Conservation (phyloP, 139 green algal species). For the Coelastrella sp. region DNA sequence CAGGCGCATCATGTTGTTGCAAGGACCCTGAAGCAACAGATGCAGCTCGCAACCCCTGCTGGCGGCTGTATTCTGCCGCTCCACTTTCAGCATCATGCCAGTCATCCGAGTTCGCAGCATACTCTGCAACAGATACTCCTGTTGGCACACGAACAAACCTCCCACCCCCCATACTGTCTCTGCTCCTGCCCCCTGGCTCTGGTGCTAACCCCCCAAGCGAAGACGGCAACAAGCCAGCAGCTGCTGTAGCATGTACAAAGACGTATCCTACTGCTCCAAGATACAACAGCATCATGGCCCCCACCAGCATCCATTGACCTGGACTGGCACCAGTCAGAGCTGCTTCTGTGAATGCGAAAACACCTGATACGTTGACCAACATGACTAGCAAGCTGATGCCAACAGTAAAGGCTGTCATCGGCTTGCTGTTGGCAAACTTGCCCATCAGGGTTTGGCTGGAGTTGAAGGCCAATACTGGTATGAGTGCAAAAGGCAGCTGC, state of each 20-base stretch:
- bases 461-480: constrained; percentile 72
- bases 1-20: neutral
- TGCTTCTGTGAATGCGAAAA: constrained; percentile 28
- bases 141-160: neutral
- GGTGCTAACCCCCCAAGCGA: neutral
- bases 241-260: constrained; percentile 34
- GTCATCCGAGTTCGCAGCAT: no score
- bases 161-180: constrained; percentile 11
- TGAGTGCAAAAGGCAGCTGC: constrained; percentile 75
- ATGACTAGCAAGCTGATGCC: constrained; percentile 57
- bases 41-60: neutral
- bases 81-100: no score
- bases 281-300: neutral
- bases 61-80: no score
- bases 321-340: neutral
- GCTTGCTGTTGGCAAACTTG: constrained; percentile 53
- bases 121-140: neutral
- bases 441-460: constrained; percentile 66
- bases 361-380: constrained; percentile 56
- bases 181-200: constrained; percentile 6
- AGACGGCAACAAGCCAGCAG: constrained; percentile 14
- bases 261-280: neutral
- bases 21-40: no score
- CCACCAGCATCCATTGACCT: neutral
- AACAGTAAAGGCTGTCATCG: constrained; percentile 41